These are phyloP conservation scores for Podaxis pistillaris DNA, from an alignment of 768 basidiomycete genomes.

Conservation along the genomic window DNA sequence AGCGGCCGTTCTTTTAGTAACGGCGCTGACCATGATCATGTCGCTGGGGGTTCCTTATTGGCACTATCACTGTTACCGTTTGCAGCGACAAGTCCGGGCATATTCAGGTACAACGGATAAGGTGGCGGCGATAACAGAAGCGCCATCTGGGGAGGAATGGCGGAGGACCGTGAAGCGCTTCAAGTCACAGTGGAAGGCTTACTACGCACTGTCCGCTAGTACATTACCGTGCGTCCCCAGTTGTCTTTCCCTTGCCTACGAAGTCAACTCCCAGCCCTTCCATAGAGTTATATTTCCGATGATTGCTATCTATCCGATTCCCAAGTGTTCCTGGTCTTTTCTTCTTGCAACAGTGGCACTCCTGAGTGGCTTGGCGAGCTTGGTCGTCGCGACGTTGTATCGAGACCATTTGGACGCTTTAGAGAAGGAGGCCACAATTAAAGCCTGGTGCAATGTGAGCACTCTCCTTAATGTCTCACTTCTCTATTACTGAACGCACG, in stretches of 20 bases:
- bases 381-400: background rate
- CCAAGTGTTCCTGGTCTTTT: slow-evolving; percentile 1
- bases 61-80: background rate
- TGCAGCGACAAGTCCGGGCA: background rate
- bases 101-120: background rate
- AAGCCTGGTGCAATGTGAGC: background rate
- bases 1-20: background rate
- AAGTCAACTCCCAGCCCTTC: background rate
- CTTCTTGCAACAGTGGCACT: background rate
- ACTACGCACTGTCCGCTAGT: background rate
- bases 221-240: background rate
- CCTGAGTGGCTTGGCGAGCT: background rate
- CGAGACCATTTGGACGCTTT: background rate
- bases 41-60: background rate
- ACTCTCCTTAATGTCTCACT: background rate
- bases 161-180: background rate
- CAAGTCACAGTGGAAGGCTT: background rate
- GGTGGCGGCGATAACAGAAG: background rate
- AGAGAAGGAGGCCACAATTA: background rate
- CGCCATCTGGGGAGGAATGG: background rate
- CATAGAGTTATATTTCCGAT: slow-evolving; percentile 1
- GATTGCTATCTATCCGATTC: background rate
- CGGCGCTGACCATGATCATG: background rate
- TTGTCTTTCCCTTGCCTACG: background rate
- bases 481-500: background rate